A percentile compares a stretch with the other conserved stretches of the same genome.
Conservation (phyloP, 2,329 filamentous ascomycete species). For the Chaetoscypha palmicola region DNA sequence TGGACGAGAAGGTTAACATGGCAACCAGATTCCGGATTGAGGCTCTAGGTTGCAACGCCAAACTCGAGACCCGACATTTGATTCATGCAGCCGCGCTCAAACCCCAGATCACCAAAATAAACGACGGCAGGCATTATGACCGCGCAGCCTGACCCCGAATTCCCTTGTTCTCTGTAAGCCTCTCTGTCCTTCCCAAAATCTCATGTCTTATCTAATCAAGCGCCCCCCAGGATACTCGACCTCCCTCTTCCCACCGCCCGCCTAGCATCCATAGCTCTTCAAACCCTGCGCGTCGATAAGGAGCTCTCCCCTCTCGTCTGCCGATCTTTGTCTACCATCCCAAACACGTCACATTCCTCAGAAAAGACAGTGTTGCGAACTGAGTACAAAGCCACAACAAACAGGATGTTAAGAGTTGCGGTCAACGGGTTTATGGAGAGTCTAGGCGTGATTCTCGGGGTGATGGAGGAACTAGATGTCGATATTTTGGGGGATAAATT, state of each 20-base stretch:
- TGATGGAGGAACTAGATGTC: constrained; percentile 84
- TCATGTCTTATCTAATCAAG: too few relatives aligned
- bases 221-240: constrained; percentile 23
- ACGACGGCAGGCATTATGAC: constrained; percentile 14
- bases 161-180: constrained; percentile 58
- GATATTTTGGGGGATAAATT: constrained; percentile 57
- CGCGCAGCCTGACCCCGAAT: constrained; percentile 37
- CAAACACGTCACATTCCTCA: constrained; percentile 27
- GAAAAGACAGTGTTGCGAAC: constrained; percentile 59
- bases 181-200: too few relatives aligned
- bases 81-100: too few relatives aligned
- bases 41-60: too few relatives aligned
- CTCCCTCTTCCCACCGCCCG: constrained; percentile 71
- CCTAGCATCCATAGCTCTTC: constrained; percentile 68
- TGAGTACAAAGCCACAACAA: constrained; percentile 81
- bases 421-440: constrained; percentile 97
- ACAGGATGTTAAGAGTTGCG: constrained; percentile 91
- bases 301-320: constrained; percentile 82
- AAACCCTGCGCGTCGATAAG: constrained; percentile 73
- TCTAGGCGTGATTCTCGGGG: constrained; percentile 72
- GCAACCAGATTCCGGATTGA: too few relatives aligned
- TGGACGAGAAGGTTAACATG: too few relatives aligned
- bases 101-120: constrained; percentile 4
- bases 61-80: too few relatives aligned
- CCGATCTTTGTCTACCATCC: constrained; percentile 58